These are phyloP conservation scores for Boletus huronensis DNA, from an alignment of 768 basidiomycete genomes.

Conservation along the genomic window DNA sequence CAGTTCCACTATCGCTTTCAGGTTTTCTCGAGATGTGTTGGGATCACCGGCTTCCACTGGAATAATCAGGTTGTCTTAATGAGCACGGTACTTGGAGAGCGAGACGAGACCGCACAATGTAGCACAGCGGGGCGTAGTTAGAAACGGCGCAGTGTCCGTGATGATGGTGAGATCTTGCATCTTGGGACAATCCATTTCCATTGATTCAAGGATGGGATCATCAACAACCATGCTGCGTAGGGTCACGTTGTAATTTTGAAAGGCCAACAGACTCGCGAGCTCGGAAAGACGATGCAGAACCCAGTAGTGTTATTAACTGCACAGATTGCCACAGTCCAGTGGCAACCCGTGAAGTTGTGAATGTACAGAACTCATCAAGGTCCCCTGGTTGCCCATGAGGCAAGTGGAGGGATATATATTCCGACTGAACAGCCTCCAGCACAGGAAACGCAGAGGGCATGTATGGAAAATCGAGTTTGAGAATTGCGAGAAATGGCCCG, in stretches of 20 bases:
- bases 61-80: background rate
- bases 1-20: background rate
- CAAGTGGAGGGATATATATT: background rate
- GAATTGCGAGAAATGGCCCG: background rate
- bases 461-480: background rate
- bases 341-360: background rate
- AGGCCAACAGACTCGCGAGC: background rate
- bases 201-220: background rate
- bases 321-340: background rate
- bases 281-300: background rate
- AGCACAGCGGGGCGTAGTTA: background rate
- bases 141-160: background rate
- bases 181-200: background rate
- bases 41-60: background rate
- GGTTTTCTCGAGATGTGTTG: background rate
- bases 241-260: background rate
- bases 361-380: background rate
- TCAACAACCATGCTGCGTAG: background rate
- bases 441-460: background rate
- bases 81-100: background rate
- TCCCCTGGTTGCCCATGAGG: background rate
- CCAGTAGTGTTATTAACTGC: background rate
- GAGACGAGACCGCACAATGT: background rate
- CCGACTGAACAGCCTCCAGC: background rate
- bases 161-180: background rate